These are phyloP conservation scores for Drechslerella coelobrocha DNA, from an alignment of 2,329 filamentous ascomycete species.

Conservation along the genomic window DNA sequence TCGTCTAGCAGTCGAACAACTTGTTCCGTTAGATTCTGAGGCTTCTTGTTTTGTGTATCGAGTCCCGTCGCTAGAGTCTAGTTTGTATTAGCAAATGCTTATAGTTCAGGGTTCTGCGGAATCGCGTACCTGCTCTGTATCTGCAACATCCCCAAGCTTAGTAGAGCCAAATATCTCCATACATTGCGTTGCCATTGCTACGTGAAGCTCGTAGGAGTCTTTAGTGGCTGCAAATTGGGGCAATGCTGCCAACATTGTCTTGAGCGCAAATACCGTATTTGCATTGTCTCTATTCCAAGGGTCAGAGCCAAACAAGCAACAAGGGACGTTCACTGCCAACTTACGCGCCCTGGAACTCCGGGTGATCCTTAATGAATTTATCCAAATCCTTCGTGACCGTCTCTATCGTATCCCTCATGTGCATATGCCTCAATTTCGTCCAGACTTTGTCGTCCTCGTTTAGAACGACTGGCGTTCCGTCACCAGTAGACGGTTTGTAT, in stretches of 20 bases:
- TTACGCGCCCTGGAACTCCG: constrained; percentile 80
- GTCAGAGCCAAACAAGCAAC: constrained; percentile 22
- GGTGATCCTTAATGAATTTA: constrained; percentile 87
- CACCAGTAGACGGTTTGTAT: constrained; percentile 74
- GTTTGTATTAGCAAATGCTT: not conserved
- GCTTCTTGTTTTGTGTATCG: constrained; percentile 89
- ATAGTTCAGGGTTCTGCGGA: not conserved
- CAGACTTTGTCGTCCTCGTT: constrained; percentile 90
- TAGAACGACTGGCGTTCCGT: constrained; percentile 88
- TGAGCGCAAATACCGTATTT: constrained; percentile 85
- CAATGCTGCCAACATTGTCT: constrained; percentile 94
- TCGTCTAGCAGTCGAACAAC: constrained; percentile 89
- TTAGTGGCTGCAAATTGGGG: constrained; percentile 96
- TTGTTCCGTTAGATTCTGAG: constrained; percentile 85
- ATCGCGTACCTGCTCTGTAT: constrained; percentile 74
- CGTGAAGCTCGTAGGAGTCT: constrained; percentile 88
- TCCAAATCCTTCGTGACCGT: constrained; percentile 92
- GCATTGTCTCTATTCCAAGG: constrained; percentile 65
- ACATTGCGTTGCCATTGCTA: constrained; percentile 96
- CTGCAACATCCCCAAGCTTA: constrained; percentile 85
- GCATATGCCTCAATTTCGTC: constrained; percentile 90
- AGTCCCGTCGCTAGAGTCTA: constrained; percentile 83
- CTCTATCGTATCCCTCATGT: constrained; percentile 98
- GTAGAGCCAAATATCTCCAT: constrained; percentile 89
- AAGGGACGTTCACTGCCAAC: constrained; percentile 36